Conservation (phyloP, 2,329 filamentous ascomycete genomes). For the Botrytis squamosa region DNA sequence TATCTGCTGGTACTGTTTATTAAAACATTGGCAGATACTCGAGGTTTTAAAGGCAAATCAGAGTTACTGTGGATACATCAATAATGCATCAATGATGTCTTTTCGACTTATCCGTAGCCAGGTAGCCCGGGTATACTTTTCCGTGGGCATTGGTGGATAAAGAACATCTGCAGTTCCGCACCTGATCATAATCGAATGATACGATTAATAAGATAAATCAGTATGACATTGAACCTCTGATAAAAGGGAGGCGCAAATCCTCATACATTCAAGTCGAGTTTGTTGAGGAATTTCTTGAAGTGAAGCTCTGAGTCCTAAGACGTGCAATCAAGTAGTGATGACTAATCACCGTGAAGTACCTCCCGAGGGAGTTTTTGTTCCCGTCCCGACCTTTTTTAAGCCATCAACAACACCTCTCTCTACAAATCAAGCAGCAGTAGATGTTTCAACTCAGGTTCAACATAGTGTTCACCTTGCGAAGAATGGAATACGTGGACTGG, state of each 20-base stretch:
- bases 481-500: slow-evolving; percentile 57
- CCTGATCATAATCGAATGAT: not conserved
- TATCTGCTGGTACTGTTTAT: not conserved
- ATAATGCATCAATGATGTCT: not conserved
- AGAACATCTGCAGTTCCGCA: not conserved
- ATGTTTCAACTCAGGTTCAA: slow-evolving; percentile 53
- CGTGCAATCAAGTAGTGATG: slow-evolving; percentile 1
- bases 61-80: not conserved
- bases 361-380: slow-evolving; percentile 51
- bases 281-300: not conserved
- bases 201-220: not conserved
- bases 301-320: not conserved
- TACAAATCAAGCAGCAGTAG: slow-evolving; percentile 43
- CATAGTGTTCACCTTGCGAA: slow-evolving; percentile 58
- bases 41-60: not conserved
- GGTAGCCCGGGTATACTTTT: slow-evolving; percentile 15
- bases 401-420: slow-evolving; percentile 21
- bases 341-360: slow-evolving; percentile 9
- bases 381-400: slow-evolving; percentile 59
- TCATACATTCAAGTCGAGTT: not conserved
- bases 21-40: not conserved
- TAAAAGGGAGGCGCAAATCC: not conserved
- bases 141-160: slow-evolving; percentile 1
- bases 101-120: slow-evolving; percentile 13
- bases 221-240: not conserved